Conservation (phyloP, 129 eudicot genomes). For the Cynara cardunculus region DNA sequence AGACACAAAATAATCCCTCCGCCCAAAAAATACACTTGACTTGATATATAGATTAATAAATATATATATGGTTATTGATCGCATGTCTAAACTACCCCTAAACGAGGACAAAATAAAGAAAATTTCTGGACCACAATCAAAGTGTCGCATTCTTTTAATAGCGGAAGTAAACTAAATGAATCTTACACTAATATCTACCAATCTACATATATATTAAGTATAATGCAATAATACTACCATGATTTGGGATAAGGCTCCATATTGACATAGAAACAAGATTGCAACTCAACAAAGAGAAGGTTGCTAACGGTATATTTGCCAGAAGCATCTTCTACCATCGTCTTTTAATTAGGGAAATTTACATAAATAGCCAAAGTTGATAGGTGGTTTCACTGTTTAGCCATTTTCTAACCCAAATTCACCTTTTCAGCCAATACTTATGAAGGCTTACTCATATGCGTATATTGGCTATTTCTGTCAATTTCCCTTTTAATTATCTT, state of each 20-base stretch:
- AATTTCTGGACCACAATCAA: neutral
- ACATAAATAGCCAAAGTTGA: no score
- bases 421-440: no score
- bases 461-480: no score
- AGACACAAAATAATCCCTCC: neutral
- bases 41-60: neutral
- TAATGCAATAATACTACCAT: neutral
- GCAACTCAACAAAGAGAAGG: neutral
- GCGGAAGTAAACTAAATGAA: neutral
- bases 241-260: neutral
- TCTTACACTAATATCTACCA: neutral
- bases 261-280: neutral
- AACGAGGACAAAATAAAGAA: neutral
- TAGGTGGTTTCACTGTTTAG: no score
- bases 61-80: neutral
- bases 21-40: no score
- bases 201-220: neutral
- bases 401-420: no score
- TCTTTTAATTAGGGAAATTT: no score
- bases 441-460: no score
- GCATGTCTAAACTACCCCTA: neutral
- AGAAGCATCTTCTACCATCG: no score
- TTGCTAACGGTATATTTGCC: neutral
- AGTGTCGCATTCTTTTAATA: neutral
- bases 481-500: no score